Evolutionary conservation across 805 yeast genomes (phyloP).

Genomic region (Starmerella geochares): DNA sequence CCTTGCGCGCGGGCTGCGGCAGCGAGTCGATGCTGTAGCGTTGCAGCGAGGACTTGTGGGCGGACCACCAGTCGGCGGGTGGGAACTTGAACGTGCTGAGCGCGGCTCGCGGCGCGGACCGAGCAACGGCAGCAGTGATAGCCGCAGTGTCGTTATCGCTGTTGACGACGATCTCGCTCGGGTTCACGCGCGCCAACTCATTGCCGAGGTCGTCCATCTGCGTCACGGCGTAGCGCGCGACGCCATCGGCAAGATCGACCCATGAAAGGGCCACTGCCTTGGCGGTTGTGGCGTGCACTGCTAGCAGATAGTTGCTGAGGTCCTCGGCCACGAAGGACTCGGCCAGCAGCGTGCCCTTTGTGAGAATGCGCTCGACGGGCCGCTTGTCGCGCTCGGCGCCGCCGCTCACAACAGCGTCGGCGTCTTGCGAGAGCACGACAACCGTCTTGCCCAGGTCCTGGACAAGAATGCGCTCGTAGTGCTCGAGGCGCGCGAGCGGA

Average conservation of each 20-base stretch:
- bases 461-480: constrained; percentile 65
- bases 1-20: constrained; percentile 39
- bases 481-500: constrained; percentile 59
- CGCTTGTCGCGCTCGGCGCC: constrained; percentile 38
- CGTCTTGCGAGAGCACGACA: constrained; percentile 55
- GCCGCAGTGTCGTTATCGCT: constrained; percentile 48
- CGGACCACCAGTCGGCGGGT: constrained; percentile 23
- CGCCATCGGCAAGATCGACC: constrained; percentile 83
- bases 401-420: constrained; percentile 26
- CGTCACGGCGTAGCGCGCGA: constrained; percentile 53
- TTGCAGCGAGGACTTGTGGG: neutral
- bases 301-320: constrained; percentile 58
- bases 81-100: constrained; percentile 41
- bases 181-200: constrained; percentile 66
- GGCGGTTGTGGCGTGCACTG: constrained; percentile 33
- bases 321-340: constrained; percentile 70
- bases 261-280: constrained; percentile 50
- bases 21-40: constrained; percentile 18
- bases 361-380: constrained; percentile 65
- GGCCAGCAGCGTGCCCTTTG: constrained; percentile 88
- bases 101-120: constrained; percentile 25
- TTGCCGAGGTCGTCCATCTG: constrained; percentile 51
- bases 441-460: constrained; percentile 61
- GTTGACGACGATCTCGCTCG: constrained; percentile 62
- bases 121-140: constrained; percentile 41